Conservation (phyloP, 2,329 filamentous ascomycete species). For the Aspergillus oerlinghausenensis region DNA sequence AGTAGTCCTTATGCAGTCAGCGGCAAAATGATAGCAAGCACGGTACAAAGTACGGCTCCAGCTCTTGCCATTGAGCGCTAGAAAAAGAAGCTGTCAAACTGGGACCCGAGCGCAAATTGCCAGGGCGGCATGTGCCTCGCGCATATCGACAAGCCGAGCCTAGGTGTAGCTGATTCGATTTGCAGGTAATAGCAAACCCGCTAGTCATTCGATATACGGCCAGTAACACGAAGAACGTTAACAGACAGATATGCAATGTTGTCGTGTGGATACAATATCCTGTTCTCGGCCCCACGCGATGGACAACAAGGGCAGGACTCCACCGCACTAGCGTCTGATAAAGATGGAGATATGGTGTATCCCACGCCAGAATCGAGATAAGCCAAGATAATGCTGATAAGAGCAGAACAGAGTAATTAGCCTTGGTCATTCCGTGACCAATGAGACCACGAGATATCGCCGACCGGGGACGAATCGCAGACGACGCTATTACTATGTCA, state of each 20-base stretch:
- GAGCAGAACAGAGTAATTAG: constrained; percentile 24
- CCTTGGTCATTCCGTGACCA: constrained; percentile 22
- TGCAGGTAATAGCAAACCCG: not conserved
- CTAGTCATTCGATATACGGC: not conserved
- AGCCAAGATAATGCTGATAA: constrained; percentile 23
- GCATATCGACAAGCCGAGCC: not conserved
- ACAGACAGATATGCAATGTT: not conserved
- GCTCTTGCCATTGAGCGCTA: not conserved
- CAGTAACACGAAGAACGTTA: not conserved
- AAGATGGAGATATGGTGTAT: not conserved
- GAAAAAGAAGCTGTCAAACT: not conserved
- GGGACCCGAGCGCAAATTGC: not conserved
- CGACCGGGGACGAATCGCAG: not conserved
- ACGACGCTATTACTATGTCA: not conserved
- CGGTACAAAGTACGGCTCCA: not conserved
- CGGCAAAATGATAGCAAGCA: not conserved
- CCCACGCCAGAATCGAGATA: constrained; percentile 12
- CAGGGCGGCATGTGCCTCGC: not conserved
- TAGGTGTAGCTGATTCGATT: not conserved
- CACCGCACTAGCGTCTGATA: constrained; percentile 14
- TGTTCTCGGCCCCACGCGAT: constrained; percentile 11
- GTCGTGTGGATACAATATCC: not conserved
- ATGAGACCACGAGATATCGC: not conserved
- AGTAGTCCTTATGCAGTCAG: not conserved
- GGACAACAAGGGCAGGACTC: constrained; percentile 10